Evolutionary conservation across 345 rosid genomes (phyloP).

Genomic region (Reutealis trisperma): DNA sequence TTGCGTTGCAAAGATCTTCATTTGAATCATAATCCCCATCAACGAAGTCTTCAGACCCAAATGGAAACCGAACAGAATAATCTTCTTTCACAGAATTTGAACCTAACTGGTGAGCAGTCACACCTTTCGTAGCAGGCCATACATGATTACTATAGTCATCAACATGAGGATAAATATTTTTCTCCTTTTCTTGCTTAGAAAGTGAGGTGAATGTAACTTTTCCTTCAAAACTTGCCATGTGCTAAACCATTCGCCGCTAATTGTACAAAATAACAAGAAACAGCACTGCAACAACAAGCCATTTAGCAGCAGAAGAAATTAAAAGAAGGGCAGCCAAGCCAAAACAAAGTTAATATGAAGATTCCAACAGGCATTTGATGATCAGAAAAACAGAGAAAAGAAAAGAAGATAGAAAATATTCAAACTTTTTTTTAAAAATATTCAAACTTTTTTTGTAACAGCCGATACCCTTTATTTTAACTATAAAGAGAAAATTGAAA

Average conservation of each 20-base stretch:
- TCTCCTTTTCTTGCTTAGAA: conserved; percentile 15
- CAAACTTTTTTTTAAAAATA: no score
- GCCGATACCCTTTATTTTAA: neutral
- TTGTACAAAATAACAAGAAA: neutral
- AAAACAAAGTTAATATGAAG: neutral
- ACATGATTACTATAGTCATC: conserved; percentile 14
- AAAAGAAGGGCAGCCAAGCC: neutral
- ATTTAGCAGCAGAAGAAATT: neutral
- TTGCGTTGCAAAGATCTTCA: conserved; percentile 34
- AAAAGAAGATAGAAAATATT: neutral
- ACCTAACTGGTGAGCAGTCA: neutral
- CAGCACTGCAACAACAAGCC: neutral
- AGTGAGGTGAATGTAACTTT: conserved; percentile 16
- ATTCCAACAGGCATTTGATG: neutral
- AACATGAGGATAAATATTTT: conserved; percentile 23
- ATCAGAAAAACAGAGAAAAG: neutral
- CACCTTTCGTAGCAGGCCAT: conserved; percentile 17
- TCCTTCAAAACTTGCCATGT: conserved; percentile 28
- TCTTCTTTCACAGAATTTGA: conserved; percentile 32
- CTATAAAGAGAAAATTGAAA: neutral
- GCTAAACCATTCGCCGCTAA: conserved; percentile 5
- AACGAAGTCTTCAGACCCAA: conserved; percentile 48
- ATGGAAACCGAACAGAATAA: conserved; percentile 43
- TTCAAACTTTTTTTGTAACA: no score
- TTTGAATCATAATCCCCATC: conserved; percentile 64